These are phyloP conservation scores for Auriscalpium orientale DNA, from an alignment of 768 basidiomycete genomes.

Conservation along the genomic window DNA sequence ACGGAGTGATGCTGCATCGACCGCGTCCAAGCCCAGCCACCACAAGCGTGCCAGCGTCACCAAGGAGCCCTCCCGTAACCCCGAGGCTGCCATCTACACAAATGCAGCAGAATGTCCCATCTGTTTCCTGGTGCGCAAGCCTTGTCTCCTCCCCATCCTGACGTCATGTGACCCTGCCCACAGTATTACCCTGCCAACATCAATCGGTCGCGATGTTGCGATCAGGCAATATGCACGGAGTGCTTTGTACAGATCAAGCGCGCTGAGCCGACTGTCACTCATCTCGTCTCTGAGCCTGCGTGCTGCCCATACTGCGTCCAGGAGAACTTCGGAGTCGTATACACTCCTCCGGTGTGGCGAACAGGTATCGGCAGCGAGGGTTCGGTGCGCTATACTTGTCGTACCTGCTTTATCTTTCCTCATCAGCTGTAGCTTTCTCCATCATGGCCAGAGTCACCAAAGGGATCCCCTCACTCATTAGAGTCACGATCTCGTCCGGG, in stretches of 20 bases:
- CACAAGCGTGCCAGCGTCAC: constrained; percentile 46
- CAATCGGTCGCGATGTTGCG: constrained; percentile 95
- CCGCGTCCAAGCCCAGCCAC: constrained; percentile 31
- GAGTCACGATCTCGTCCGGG: constrained; percentile 12
- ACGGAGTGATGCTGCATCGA: constrained; percentile 35
- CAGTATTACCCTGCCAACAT: constrained; percentile 98
- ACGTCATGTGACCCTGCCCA: neutral
- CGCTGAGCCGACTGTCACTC: constrained; percentile 87
- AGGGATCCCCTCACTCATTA: constrained; percentile 34
- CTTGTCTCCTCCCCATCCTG: neutral
- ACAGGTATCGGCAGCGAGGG: constrained; percentile 71
- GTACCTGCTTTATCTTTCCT: constrained; percentile 2
- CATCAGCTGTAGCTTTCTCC: constrained; percentile 19
- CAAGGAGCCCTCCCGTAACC: constrained; percentile 58
- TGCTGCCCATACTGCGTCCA: constrained; percentile 98
- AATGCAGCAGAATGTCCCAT: constrained; percentile 94
- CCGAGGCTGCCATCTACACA: constrained; percentile 77
- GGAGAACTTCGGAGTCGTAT: constrained; percentile 92
- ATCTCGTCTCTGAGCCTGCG: constrained; percentile 93
- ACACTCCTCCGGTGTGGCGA: constrained; percentile 75
- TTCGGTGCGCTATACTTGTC: constrained; percentile 38
- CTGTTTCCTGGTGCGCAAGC: constrained; percentile 80
- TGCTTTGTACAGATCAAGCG: constrained; percentile 99
- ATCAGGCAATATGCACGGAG: constrained; percentile 97
- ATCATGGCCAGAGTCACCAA: constrained; percentile 48